phyloP scores from a whole-genome alignment of 2,329 filamentous ascomycete species.

The Apiospora sp. region DNA sequence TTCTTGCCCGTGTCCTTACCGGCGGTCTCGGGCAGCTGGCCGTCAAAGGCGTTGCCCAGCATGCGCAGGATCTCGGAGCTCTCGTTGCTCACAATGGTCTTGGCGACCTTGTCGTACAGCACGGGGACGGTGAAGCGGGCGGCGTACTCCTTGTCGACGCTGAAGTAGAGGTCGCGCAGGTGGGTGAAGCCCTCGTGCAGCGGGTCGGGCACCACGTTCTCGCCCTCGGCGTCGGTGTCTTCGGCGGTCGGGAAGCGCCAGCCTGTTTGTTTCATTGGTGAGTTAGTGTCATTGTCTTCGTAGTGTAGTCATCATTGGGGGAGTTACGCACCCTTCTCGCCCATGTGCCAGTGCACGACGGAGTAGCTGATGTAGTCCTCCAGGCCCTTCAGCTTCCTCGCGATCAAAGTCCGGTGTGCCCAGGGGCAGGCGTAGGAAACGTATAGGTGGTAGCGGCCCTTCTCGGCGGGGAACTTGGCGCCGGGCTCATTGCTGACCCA shows the following conservation, averaged over 20 bases:
- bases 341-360: constrained; percentile 92
- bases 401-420: constrained; percentile 89
- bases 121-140: constrained; percentile 90
- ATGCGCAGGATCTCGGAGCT: constrained; percentile 92
- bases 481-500: constrained; percentile 76
- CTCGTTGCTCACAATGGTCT: constrained; percentile 89
- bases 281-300: background rate
- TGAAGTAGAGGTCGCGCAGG: constrained; percentile 82
- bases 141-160: constrained; percentile 72
- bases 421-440: constrained; percentile 95
- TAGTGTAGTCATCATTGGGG: background rate
- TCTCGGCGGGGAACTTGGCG: constrained; percentile 83
- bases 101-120: constrained; percentile 79
- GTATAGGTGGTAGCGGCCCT: constrained; percentile 92
- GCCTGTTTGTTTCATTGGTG: constrained; percentile 53
- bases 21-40: constrained; percentile 67
- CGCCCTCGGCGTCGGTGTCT: constrained; percentile 61
- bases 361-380: constrained; percentile 83
- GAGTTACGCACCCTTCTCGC: constrained; percentile 53
- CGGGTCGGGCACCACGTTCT: constrained; percentile 72
- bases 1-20: constrained; percentile 43
- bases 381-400: constrained; percentile 88
- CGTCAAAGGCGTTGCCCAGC: constrained; percentile 84
- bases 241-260: constrained; percentile 83
- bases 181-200: constrained; percentile 74